Evolutionary conservation across 495 filamentous ascomycete genomes (phyloP).

Genomic region (Margaritispora aquatica): DNA sequence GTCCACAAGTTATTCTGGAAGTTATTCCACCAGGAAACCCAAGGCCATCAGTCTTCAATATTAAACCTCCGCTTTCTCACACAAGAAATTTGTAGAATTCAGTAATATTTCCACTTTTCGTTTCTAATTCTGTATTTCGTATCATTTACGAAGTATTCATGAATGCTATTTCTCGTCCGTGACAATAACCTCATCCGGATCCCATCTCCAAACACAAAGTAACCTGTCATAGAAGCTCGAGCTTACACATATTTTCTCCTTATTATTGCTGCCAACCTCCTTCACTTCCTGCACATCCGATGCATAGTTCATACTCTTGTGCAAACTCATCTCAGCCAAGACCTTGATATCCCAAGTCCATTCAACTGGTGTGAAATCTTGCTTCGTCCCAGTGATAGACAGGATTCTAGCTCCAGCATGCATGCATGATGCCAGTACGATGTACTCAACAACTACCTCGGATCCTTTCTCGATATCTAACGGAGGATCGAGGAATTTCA

Average conservation of each 20-base stretch:
- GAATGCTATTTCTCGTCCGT: too few species aligned
- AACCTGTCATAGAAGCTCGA: slow-evolving; percentile 88
- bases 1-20: not conserved
- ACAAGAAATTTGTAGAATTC: not conserved
- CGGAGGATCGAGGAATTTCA: slow-evolving; percentile 50
- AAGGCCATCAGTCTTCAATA: too few species aligned
- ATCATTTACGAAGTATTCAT: too few species aligned
- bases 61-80: too few species aligned
- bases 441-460: slow-evolving; percentile 28
- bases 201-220: slow-evolving; percentile 69
- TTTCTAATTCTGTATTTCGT: too few species aligned
- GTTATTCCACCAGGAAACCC: too few species aligned
- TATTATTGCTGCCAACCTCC: slow-evolving; percentile 5
- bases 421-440: slow-evolving; percentile 88
- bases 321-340: slow-evolving; percentile 71
- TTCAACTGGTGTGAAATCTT: slow-evolving; percentile 59
- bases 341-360: slow-evolving; percentile 69
- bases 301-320: slow-evolving; percentile 95
- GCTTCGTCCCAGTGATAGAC: slow-evolving; percentile 37
- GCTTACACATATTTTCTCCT: slow-evolving; percentile 48
- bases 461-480: slow-evolving; percentile 5
- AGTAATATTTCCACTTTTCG: too few species aligned
- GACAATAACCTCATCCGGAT: slow-evolving; percentile 6
- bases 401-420: slow-evolving; percentile 75
- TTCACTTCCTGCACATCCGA: slow-evolving; percentile 57